phyloP scores from a whole-genome alignment of 148 eudicot genomes.

The Fagopyrum esculentum region DNA sequence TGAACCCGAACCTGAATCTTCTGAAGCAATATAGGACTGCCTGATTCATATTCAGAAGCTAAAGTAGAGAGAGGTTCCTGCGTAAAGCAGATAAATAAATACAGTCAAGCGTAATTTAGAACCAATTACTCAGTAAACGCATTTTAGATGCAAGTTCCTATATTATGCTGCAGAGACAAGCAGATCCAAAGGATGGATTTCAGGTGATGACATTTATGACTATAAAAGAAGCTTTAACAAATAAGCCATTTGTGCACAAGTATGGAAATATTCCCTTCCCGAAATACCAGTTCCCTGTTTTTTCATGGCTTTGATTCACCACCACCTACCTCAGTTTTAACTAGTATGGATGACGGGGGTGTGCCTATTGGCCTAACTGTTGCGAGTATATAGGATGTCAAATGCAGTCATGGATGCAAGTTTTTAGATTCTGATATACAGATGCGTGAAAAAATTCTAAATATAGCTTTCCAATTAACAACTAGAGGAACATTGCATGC shows the following conservation, averaged over 20 bases:
- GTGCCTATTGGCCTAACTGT: too few relatives aligned
- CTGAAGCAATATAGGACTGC: slow-evolving; percentile 75
- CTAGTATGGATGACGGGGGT: too few relatives aligned
- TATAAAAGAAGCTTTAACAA: background rate
- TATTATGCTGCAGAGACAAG: background rate
- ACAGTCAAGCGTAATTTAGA: background rate
- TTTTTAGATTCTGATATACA: background rate
- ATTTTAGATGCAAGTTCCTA: background rate
- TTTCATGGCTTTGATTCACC: background rate
- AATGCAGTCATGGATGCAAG: background rate
- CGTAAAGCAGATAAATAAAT: slow-evolving; percentile 7
- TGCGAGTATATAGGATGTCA: background rate
- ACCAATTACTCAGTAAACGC: background rate
- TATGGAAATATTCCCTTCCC: background rate
- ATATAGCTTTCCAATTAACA: background rate
- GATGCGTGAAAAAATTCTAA: background rate
- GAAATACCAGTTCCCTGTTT: background rate
- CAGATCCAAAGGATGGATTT: background rate
- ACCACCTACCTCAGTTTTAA: background rate
- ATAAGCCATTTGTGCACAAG: background rate
- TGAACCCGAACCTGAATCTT: slow-evolving; percentile 62
- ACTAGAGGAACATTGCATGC: background rate
- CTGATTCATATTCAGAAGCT: slow-evolving; percentile 75
- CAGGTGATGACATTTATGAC: background rate
- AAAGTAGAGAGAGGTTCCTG: slow-evolving; percentile 86